These are phyloP conservation scores for Cladobotryum mycophilum DNA, from an alignment of 2,329 filamentous ascomycete species.

Conservation along the genomic window DNA sequence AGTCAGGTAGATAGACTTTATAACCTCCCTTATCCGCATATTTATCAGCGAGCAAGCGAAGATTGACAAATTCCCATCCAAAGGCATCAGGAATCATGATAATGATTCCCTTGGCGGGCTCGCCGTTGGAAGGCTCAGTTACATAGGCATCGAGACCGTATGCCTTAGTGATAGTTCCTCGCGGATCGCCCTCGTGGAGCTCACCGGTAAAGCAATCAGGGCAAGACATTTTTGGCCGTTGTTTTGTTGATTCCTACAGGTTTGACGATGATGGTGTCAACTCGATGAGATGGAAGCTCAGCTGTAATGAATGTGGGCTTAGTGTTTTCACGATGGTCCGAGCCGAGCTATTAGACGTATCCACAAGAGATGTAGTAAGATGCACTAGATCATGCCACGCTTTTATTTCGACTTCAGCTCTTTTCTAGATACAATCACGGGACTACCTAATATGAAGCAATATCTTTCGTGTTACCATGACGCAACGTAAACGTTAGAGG, in stretches of 20 bases:
- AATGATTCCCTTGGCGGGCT: constrained; percentile 37
- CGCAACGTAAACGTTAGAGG: too few relatives aligned
- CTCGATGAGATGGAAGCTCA: not conserved
- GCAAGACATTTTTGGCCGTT: constrained; percentile 26
- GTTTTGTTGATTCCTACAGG: not conserved
- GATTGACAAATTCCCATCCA: constrained; percentile 49
- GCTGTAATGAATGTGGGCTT: too few relatives aligned
- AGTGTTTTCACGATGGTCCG: too few relatives aligned
- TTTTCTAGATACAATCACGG: too few relatives aligned
- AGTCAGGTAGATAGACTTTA: constrained; percentile 49
- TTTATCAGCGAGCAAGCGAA: constrained; percentile 44
- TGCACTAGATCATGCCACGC: too few relatives aligned
- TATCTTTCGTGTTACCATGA: too few relatives aligned
- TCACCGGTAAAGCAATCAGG: constrained; percentile 41
- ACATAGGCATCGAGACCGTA: constrained; percentile 46
- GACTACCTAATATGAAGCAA: too few relatives aligned
- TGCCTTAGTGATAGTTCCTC: constrained; percentile 37
- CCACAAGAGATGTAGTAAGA: too few relatives aligned
- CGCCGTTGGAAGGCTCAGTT: constrained; percentile 27
- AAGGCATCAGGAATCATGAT: constrained; percentile 51
- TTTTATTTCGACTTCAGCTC: too few relatives aligned
- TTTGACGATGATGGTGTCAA: not conserved
- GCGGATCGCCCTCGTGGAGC: constrained; percentile 38
- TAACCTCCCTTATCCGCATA: constrained; percentile 46
- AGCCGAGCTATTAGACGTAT: too few relatives aligned